Base-by-base conservation (phyloP, 2,329 filamentous ascomycete species). In the Diaporthe destruens region DNA sequence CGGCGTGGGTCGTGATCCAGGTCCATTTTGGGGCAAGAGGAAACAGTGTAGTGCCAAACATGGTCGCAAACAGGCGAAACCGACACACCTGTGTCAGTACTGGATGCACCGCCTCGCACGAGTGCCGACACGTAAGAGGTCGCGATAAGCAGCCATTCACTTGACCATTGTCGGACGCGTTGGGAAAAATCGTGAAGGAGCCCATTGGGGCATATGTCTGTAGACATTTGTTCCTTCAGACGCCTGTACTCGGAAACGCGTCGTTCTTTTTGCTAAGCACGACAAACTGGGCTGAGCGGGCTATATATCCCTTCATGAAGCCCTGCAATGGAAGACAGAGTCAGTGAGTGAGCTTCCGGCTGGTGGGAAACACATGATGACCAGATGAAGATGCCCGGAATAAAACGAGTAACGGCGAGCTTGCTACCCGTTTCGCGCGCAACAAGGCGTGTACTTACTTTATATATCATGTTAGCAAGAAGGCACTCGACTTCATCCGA, bases 301-400 rank as follows among this genome's bases (percentile, higher is more conserved):
- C 92, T 77, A 99, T 99, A 83, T 99, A 99, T 53, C 97, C 96
- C 84, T 98, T 99, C 94, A 99, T 98, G 32, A 96, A 87, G 73
- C 93, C 93, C 94, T 98, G 76, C 56, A 59, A 74, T 34, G 42
- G n/a, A 57, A 63, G 34, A 72, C 29, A 72, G 59, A 32, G 76
- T 79, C 53, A 77, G 77, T 83, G 75, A 82, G 51, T 11, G 25
- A 16, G 14, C 12, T 25, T 81, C 29, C 9, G n/a, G 9, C 14
- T 32, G 9, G 34, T 42, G 12, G 6, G 14, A 8, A 34, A 18
- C 2, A 23, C 12, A 53, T 6, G 29, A 42, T 44, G n/a, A 25
- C n/a, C 23, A 16, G 25, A 29, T 36, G n/a, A n/a, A 9, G n/a
- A 18, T 25, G 44, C 61, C 7, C 9, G 36, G 2, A 36, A 53